Evolutionary conservation across 2,329 filamentous ascomycete genomes (phyloP).

Genomic region (Venturia pyrina): DNA sequence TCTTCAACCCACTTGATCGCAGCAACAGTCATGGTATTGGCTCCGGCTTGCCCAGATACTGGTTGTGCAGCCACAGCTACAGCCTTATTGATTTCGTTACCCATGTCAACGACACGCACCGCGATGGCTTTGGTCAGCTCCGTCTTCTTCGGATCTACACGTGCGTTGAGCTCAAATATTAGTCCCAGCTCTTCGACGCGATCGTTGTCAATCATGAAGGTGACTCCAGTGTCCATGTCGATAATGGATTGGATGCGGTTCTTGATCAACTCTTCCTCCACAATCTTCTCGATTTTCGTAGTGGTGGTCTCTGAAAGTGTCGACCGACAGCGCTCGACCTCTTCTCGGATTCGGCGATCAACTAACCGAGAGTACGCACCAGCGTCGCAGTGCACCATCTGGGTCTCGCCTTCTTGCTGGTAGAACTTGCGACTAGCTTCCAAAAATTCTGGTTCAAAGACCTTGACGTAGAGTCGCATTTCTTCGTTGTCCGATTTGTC

Average conservation of each 20-base stretch:
- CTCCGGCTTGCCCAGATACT: constrained; percentile 31
- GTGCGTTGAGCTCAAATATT: constrained; percentile 66
- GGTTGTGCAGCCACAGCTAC: constrained; percentile 45
- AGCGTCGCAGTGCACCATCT: constrained; percentile 71
- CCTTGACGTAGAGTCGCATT: constrained; percentile 71
- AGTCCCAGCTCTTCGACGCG: constrained; percentile 67
- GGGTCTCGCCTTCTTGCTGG: constrained; percentile 57
- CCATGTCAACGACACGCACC: constrained; percentile 66
- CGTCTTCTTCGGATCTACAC: constrained; percentile 65
- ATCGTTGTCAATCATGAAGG: constrained; percentile 87
- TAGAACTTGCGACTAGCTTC: constrained; percentile 65
- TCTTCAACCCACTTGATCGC: constrained; percentile 95
- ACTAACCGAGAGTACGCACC: constrained; percentile 72
- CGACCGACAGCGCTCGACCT: constrained; percentile 71
- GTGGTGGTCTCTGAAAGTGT: constrained; percentile 66
- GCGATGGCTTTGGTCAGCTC: constrained; percentile 63
- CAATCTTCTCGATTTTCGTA: constrained; percentile 62
- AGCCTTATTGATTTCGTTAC: constrained; percentile 69
- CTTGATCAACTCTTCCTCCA: constrained; percentile 72
- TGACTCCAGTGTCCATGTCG: constrained; percentile 75
- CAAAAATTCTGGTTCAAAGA: constrained; percentile 74
- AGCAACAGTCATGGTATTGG: constrained; percentile 62
- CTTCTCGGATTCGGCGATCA: constrained; percentile 64
- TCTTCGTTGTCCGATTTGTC: constrained; percentile 66
- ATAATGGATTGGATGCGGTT: constrained; percentile 73